Evolutionary conservation across 1,139 yeast species (phyloP).

Genomic region (Yamadazyma diddensiae): DNA sequence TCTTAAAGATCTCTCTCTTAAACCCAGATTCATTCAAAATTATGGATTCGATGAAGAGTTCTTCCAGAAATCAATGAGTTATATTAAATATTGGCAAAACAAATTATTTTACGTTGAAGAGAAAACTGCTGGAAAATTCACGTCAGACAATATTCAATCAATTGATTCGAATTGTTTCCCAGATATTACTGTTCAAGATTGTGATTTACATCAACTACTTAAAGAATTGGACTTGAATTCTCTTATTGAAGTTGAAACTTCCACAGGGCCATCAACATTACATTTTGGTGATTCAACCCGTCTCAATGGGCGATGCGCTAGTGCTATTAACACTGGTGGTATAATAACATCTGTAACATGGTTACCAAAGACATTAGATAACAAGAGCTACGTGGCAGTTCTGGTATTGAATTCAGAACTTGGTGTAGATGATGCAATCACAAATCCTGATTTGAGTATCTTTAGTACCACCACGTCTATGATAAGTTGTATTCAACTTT

Average conservation of each 20-base stretch:
- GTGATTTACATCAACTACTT: background rate
- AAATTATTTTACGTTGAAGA: slow-evolving; percentile 33
- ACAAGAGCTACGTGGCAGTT: slow-evolving; percentile 47
- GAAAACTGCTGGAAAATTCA: background rate
- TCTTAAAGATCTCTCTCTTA: slow-evolving; percentile 26
- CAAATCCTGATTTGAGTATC: slow-evolving; percentile 33
- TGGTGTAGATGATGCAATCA: slow-evolving; percentile 21
- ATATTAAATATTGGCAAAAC: slow-evolving; percentile 35
- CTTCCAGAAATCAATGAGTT: slow-evolving; percentile 24
- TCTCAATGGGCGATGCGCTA: slow-evolving; percentile 34
- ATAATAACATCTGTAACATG: slow-evolving; percentile 54
- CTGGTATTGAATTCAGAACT: slow-evolving; percentile 36
- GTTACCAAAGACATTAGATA: slow-evolving; percentile 31
- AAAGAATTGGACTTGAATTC: slow-evolving; percentile 3
- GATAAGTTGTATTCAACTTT: slow-evolving; percentile 45
- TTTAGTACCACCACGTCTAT: slow-evolving; percentile 16
- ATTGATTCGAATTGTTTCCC: background rate
- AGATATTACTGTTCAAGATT: background rate
- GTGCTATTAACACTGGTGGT: slow-evolving; percentile 55
- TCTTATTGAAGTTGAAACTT: slow-evolving; percentile 2
- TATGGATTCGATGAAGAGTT: slow-evolving; percentile 33
- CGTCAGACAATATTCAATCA: background rate
- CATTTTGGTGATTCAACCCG: slow-evolving; percentile 2
- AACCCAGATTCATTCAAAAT: slow-evolving; percentile 31
- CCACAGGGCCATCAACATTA: background rate